Evolutionary conservation across 208 protist species (phyloP), one percentile per base, ranked within the genome.

Genomic region (Trypanosoma brucei): DNA sequence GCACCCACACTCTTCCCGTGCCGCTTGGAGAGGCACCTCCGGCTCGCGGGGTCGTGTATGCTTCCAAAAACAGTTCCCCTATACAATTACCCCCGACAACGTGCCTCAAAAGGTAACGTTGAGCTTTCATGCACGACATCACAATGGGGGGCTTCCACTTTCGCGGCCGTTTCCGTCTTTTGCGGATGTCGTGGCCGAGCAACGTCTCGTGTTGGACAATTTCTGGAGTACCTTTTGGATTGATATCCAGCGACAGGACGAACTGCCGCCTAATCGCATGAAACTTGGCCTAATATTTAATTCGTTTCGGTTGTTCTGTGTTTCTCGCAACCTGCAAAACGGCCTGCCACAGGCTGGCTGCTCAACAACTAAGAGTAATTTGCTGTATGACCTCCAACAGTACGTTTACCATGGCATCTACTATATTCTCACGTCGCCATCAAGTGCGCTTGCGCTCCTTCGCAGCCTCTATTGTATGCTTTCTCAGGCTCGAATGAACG

Each of bases 381-480:
- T 96, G 34, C 75, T 81, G 61, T 91, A 81, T 59, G 76, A 89
- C 65, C 75, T 96, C 36, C 74, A 75, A 31, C 73, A 92, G 53
- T 96, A 94, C 70, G 55, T 96, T 33, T 93, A 83, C 62, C 83
- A 89, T 62, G 87, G 87, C 30, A 79, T 93, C 35, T 96, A 87
- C 73, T 96, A 88, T 69, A 84, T 76, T n/a, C 59, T 93, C 35
- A 92, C 80, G 1, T 76, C 78, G 44, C 90, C 90, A 8, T 34
- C 59, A 0, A 68, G 62, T 14, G 87, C 83, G 42, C 68, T 94
- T 55, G 65, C 40, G 6, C 67, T 96, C 46, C 70, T 96, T 50
- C 71, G 80, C 40, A 84, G 83, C 62, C 62, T 96, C 44, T 81
- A 91, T 57, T 63, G 67, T 30, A 70, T 94, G 59, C 72, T 96